phyloP scores from a whole-genome alignment of 768 basidiomycete species.

The Fistulinella prunicolor region DNA sequence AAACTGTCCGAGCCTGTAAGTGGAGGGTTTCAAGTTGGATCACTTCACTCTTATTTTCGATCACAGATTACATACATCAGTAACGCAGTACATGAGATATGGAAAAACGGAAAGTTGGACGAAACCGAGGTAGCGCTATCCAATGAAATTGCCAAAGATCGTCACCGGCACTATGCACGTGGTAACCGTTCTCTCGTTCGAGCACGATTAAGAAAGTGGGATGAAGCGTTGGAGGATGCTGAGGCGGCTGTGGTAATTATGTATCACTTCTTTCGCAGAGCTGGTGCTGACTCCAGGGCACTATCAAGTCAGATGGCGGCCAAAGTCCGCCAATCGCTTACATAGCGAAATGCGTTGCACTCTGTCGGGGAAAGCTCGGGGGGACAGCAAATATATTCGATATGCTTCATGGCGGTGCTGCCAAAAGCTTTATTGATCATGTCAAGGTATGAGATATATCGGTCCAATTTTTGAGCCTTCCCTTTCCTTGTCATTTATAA shows the following conservation, averaged over 20 bases:
- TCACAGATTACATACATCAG: slow-evolving; percentile 14
- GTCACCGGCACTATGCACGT: not conserved
- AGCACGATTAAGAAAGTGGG: not conserved
- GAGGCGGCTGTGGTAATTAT: not conserved
- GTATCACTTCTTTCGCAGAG: not conserved
- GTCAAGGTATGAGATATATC: not conserved
- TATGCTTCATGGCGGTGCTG: not conserved
- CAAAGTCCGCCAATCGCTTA: not conserved
- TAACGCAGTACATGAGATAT: not conserved
- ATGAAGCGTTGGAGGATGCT: not conserved
- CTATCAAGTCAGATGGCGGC: not conserved
- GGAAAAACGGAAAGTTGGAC: slow-evolving; percentile 7
- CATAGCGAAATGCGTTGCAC: not conserved
- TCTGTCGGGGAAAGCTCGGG: not conserved
- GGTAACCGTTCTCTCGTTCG: not conserved
- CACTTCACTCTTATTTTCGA: not conserved
- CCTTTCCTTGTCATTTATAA: too few species aligned
- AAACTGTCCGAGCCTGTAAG: slow-evolving; percentile 6
- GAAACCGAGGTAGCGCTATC: slow-evolving; percentile 7
- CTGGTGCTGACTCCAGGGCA: not conserved
- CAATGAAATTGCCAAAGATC: slow-evolving; percentile 5
- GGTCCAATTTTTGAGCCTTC: too few species aligned
- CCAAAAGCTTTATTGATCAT: not conserved
- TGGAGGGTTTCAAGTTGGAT: not conserved
- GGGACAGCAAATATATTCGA: not conserved